phyloP scores from a whole-genome alignment of 352 stramenopile species.

The Thraustotheca clavata region DNA sequence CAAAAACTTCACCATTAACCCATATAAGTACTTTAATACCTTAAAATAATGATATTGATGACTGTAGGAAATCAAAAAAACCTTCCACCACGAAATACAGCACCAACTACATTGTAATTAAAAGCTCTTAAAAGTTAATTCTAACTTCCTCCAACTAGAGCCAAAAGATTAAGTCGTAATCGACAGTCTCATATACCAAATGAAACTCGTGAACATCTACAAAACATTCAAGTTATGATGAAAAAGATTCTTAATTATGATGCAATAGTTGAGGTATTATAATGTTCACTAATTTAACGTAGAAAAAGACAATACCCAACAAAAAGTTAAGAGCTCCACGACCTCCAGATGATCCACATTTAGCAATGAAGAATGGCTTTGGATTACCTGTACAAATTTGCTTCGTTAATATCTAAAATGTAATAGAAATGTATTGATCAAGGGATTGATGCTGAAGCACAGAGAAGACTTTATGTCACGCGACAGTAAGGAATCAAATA shows the following conservation, averaged over 20 bases:
- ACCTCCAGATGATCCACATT: not conserved
- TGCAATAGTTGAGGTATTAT: not conserved
- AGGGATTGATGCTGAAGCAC: conserved; percentile 1
- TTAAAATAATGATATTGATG: no score
- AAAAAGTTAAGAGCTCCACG: not conserved
- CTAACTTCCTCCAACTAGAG: not conserved
- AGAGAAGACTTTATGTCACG: conserved; percentile 3
- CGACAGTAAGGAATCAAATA: not conserved
- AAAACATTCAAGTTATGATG: conserved; percentile 18
- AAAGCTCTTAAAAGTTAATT: not conserved
- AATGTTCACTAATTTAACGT: not conserved
- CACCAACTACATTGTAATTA: conserved; percentile 11
- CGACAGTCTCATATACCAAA: not conserved
- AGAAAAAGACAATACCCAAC: not conserved
- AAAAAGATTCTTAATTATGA: conserved; percentile 18
- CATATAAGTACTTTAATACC: not conserved
- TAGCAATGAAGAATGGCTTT: conserved; percentile 10
- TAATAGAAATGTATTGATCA: not conserved
- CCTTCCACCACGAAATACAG: not conserved
- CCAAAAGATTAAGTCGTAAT: conserved; percentile 5
- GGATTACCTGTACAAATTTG: not conserved
- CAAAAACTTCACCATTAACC: not conserved
- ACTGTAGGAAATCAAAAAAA: not conserved
- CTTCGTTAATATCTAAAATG: no score
- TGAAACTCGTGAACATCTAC: not conserved